Conservation (phyloP, 495 filamentous ascomycete genomes). For the Elaphomyces granulatus region DNA sequence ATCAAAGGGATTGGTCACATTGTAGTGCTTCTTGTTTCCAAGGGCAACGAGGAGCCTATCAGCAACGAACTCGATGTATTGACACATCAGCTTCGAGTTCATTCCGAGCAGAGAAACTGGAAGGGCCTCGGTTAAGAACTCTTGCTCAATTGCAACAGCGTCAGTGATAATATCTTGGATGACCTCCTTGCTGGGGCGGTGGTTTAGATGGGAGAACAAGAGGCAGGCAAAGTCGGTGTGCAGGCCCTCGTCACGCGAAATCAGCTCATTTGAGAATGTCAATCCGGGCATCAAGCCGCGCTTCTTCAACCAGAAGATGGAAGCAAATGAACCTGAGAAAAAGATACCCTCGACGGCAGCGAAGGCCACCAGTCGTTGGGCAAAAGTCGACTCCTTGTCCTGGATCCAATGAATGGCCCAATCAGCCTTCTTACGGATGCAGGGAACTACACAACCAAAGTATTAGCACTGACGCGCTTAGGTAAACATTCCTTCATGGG, state of each 20-base stretch:
- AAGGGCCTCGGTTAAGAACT: conserved; percentile 93
- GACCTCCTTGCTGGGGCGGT: conserved; percentile 67
- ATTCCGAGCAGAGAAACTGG: conserved; percentile 88
- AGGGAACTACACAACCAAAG: too few species aligned
- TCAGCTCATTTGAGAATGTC: conserved; percentile 98
- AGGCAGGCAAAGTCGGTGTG: conserved; percentile 99
- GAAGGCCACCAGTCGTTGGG: conserved; percentile 90
- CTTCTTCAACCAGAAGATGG: conserved; percentile 99
- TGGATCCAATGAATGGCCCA: conserved; percentile 94
- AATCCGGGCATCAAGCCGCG: conserved; percentile 96
- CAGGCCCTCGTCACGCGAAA: conserved; percentile 97
- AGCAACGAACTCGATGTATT: conserved; percentile 99
- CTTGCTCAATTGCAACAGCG: conserved; percentile 88
- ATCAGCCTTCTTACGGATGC: conserved; percentile 94
- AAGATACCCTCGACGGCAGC: conserved; percentile 98
- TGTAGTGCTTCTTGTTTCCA: conserved; percentile 87
- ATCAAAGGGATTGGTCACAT: conserved; percentile 90
- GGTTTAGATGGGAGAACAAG: conserved; percentile 87
- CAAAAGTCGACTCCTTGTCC: conserved; percentile 85
- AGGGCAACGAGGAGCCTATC: conserved; percentile 86
- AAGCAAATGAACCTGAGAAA: conserved; percentile 98
- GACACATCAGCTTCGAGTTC: conserved; percentile 95
- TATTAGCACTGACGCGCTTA: too few species aligned
- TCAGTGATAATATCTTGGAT: conserved; percentile 84
- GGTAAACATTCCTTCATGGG: too few species aligned